Evolutionary conservation across 768 basidiomycete species (phyloP).

Genomic region (Psilocybe sp.): DNA sequence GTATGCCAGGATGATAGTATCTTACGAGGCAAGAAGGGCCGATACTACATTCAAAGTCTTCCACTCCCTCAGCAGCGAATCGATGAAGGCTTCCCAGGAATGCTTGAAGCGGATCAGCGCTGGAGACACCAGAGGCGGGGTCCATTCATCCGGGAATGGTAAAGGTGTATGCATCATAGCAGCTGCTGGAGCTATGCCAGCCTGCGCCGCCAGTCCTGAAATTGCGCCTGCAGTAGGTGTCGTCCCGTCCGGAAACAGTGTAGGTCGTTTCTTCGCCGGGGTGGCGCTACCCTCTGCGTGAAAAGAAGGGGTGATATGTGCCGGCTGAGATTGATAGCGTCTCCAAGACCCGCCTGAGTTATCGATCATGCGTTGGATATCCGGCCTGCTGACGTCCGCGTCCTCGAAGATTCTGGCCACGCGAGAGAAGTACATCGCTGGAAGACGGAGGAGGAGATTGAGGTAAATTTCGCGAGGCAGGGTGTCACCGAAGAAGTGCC

Average conservation of each 20-base stretch:
- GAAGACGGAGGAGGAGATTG: constrained; percentile 61
- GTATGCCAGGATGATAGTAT: neutral
- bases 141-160: constrained; percentile 56
- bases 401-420: constrained; percentile 76
- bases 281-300: neutral
- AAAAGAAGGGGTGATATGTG: neutral
- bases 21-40: constrained; percentile 50
- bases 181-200: constrained; percentile 16
- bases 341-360: constrained; percentile 27
- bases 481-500: constrained; percentile 32
- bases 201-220: constrained; percentile 21
- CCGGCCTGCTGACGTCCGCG: constrained; percentile 73
- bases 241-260: neutral
- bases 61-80: constrained; percentile 69
- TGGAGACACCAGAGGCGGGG: constrained; percentile 52
- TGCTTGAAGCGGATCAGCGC: constrained; percentile 61
- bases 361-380: constrained; percentile 57
- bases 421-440: constrained; percentile 75
- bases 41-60: constrained; percentile 75
- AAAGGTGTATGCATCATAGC: constrained; percentile 26
- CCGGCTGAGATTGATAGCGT: neutral
- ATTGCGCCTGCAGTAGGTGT: constrained; percentile 18
- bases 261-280: neutral
- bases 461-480: constrained; percentile 43
- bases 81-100: constrained; percentile 72